phyloP scores from a whole-genome alignment of 2,329 filamentous ascomycete species.

The Nothopassalora personata region DNA sequence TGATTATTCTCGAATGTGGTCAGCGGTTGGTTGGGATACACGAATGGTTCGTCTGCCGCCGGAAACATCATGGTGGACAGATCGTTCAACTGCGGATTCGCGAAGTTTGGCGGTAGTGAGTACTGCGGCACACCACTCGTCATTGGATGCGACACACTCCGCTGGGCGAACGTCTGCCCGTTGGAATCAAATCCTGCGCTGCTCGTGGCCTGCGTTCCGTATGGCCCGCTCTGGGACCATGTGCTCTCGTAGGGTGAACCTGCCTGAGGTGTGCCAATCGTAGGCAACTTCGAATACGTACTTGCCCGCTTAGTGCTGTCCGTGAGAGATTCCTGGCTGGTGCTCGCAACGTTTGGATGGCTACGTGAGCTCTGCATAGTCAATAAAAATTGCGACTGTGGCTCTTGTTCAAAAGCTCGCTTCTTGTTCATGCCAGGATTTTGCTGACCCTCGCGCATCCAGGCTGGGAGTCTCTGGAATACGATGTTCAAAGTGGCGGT shows the following conservation, averaged over 20 bases:
- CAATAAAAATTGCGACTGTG: constrained; percentile 5
- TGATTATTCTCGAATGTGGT: constrained; percentile 49
- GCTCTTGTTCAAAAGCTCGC: constrained; percentile 38
- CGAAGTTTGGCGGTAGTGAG: constrained; percentile 25
- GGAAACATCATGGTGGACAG: constrained; percentile 77
- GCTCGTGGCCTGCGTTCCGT: constrained; percentile 25
- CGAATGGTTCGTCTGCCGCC: constrained; percentile 63
- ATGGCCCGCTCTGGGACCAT: constrained; percentile 25
- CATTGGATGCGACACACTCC: constrained; percentile 18
- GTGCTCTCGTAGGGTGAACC: constrained; percentile 14
- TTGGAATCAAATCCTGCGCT: constrained; percentile 19
- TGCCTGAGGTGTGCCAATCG: constrained; percentile 7
- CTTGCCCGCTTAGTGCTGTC: constrained; percentile 20
- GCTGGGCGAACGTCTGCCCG: constrained; percentile 11
- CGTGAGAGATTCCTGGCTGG: constrained; percentile 3
- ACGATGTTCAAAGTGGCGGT: constrained; percentile 70
- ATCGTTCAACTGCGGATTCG: constrained; percentile 54
- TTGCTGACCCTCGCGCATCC: constrained; percentile 43
- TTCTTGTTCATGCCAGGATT: constrained; percentile 42
- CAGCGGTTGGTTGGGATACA: constrained; percentile 71
- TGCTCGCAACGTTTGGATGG: constrained; percentile 27
- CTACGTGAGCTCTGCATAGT: constrained; percentile 21
- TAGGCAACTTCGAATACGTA: constrained; percentile 24
- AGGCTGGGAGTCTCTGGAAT: constrained; percentile 73
- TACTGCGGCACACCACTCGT: constrained; percentile 19